phyloP scores from a whole-genome alignment of 179 eudicot species.

The Sideroxylon spinosum region DNA sequence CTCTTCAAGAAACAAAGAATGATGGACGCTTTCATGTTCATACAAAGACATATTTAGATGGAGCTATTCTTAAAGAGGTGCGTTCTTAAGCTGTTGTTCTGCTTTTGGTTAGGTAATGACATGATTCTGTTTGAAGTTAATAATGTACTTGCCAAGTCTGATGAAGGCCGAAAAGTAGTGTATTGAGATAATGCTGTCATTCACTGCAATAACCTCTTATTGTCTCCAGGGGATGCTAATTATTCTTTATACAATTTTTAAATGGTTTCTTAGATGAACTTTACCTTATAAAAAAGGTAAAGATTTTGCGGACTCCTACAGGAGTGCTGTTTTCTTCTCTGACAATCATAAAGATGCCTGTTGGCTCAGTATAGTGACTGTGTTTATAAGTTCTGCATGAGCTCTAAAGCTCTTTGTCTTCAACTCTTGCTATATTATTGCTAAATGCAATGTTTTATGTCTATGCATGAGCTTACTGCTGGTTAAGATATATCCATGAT shows the following conservation, averaged over 20 bases:
- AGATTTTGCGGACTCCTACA: background rate
- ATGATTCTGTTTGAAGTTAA: background rate
- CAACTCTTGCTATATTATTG: slow-evolving; percentile 10
- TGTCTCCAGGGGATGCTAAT: background rate
- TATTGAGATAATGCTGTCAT: background rate
- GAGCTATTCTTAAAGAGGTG: slow-evolving; percentile 95
- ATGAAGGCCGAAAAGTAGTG: background rate
- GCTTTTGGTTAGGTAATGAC: slow-evolving; percentile 5
- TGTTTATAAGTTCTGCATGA: slow-evolving; percentile 13
- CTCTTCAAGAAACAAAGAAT: slow-evolving; percentile 89
- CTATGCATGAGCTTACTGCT: slow-evolving; percentile 10
- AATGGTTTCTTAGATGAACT: background rate
- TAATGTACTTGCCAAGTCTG: background rate
- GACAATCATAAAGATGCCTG: slow-evolving; percentile 7
- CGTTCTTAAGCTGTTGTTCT: background rate
- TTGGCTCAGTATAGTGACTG: background rate
- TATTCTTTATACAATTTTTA: background rate
- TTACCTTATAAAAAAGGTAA: background rate
- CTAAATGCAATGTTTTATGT: slow-evolving; percentile 13
- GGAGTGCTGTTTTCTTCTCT: background rate
- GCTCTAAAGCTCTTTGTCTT: background rate
- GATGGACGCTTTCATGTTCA: slow-evolving; percentile 97
- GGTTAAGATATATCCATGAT: background rate
- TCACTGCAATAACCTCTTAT: background rate
- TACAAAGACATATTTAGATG: slow-evolving; percentile 90